Percentiles rank a stretch among this genome's conserved stretches.
phyloP scores from a whole-genome alignment of 2,329 filamentous ascomycete genomes.

The Conoideocrella luteorostrata region DNA sequence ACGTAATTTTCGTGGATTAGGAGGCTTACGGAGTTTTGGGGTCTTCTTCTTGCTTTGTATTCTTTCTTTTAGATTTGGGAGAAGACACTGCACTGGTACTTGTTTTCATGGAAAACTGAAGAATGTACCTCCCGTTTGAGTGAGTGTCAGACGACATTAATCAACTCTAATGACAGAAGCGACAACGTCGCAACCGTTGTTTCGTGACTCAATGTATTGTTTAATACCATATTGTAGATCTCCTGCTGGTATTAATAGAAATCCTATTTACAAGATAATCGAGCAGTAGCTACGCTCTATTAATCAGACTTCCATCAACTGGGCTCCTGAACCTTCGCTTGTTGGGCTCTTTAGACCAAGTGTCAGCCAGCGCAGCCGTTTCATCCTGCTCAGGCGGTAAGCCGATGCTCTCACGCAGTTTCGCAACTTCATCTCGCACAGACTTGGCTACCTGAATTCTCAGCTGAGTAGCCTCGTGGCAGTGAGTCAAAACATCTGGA shows the following conservation, averaged over 20 bases:
- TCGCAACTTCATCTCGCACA: conserved; percentile 73
- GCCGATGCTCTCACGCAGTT: conserved; percentile 65
- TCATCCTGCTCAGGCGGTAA: conserved; percentile 73
- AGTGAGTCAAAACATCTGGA: conserved; percentile 35
- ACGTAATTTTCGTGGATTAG: neutral
- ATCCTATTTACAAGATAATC: neutral
- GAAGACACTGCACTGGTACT: no score
- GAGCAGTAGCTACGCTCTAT: conserved; percentile 18
- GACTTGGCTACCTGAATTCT: conserved; percentile 73
- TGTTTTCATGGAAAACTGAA: no score
- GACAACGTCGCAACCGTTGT: no score
- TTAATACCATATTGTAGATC: neutral
- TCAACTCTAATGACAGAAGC: no score
- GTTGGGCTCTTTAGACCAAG: conserved; percentile 57
- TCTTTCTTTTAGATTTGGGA: neutral
- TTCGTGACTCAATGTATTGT: no score
- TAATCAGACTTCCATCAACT: conserved; percentile 47
- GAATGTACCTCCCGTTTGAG: no score
- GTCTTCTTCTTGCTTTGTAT: neutral
- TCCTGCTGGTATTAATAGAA: neutral
- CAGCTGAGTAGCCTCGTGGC: conserved; percentile 59
- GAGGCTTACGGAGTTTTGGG: neutral
- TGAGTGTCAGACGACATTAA: no score
- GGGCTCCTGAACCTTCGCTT: conserved; percentile 44
- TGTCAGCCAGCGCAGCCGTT: conserved; percentile 69